These are phyloP conservation scores for Lyophyllum semitale DNA, from an alignment of 768 basidiomycete species.

Conservation along the genomic window DNA sequence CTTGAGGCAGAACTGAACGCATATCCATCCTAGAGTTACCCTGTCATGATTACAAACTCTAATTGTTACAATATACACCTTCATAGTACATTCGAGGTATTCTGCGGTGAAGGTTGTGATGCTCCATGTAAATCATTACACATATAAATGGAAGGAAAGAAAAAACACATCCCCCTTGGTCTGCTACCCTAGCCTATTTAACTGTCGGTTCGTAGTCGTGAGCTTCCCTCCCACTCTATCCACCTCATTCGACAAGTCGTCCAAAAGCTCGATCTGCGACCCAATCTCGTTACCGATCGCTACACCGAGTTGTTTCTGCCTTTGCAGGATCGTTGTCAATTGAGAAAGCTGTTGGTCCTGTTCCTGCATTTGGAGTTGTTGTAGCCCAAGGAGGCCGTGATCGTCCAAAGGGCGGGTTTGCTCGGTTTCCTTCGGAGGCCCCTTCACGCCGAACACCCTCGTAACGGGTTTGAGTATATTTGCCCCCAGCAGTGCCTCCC, in stretches of 20 bases:
- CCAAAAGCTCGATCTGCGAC: slow-evolving; percentile 84
- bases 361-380: slow-evolving; percentile 76
- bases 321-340: slow-evolving; percentile 77
- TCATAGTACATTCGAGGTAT: slow-evolving; percentile 15
- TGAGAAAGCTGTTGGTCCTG: slow-evolving; percentile 85
- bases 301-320: slow-evolving; percentile 84
- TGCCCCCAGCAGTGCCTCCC: slow-evolving; percentile 63
- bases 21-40: slow-evolving; percentile 13
- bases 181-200: slow-evolving; percentile 71
- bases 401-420: slow-evolving; percentile 88
- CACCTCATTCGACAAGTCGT: slow-evolving; percentile 74
- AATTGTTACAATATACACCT: slow-evolving; percentile 16
- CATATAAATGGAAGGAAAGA: neutral
- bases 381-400: slow-evolving; percentile 75
- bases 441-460: slow-evolving; percentile 76
- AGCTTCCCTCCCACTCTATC: slow-evolving; percentile 81
- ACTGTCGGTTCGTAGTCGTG: slow-evolving; percentile 74
- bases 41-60: slow-evolving; percentile 8
- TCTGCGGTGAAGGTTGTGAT: slow-evolving; percentile 2
- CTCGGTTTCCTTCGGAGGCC: slow-evolving; percentile 74
- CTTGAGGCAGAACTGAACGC: slow-evolving; percentile 37
- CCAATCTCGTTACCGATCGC: slow-evolving; percentile 84
- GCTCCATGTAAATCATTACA: slow-evolving; percentile 4
- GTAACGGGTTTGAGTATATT: slow-evolving; percentile 50
- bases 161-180: neutral